These are phyloP conservation scores for Backusella parvicylindrica DNA, from an alignment of 192 early-diverging fungal genomes.

Conservation along the genomic window DNA sequence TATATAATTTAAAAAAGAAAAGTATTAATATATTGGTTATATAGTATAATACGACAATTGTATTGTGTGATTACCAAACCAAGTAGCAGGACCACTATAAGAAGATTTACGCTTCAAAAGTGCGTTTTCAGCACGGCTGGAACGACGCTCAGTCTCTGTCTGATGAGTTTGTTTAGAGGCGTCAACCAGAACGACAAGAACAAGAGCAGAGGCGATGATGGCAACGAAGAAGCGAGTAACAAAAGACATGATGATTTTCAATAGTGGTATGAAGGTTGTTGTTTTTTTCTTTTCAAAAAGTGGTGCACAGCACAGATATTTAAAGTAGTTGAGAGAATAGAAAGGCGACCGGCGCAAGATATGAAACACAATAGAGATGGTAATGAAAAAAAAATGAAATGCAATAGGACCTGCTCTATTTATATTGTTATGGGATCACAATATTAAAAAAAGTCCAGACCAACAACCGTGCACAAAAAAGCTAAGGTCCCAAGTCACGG, in stretches of 20 bases:
- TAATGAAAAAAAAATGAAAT: background rate
- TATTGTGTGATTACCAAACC: slow-evolving; percentile 12
- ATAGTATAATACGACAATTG: background rate
- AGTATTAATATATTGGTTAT: background rate
- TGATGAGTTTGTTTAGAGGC: background rate
- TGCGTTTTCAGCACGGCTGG: background rate
- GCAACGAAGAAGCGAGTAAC: background rate
- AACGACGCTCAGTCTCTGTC: background rate
- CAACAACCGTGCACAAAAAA: background rate
- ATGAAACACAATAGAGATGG: background rate
- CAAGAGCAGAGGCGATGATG: background rate
- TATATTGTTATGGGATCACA: background rate
- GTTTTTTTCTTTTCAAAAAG: background rate
- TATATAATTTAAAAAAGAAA: background rate
- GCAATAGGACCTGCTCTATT: background rate
- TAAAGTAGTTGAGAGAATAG: background rate
- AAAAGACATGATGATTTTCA: background rate
- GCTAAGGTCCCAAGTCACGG: background rate
- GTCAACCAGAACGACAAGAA: slow-evolving; percentile 2
- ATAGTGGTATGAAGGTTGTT: background rate
- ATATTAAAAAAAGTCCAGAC: background rate
- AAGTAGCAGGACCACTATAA: slow-evolving; percentile 20
- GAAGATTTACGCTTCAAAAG: background rate
- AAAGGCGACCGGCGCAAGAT: slow-evolving; percentile 1
- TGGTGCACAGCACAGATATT: background rate